phyloP scores from a whole-genome alignment of 257 asterid genomes.

The Fraxinus americana region DNA sequence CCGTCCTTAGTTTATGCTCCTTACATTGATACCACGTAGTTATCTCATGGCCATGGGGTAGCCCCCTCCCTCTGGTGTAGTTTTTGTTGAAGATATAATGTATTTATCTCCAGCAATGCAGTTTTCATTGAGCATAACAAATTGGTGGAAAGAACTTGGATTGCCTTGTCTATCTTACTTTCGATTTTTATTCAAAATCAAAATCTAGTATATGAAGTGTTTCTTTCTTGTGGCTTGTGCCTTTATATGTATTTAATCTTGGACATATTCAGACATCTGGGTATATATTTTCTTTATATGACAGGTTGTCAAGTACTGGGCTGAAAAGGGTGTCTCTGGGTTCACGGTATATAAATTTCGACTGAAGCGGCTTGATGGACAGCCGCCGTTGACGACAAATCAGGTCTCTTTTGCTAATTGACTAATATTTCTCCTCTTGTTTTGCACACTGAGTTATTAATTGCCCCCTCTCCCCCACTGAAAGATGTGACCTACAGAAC shows the following conservation, averaged over 20 bases:
- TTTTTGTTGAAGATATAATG: too few relatives aligned
- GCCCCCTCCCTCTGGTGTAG: too few relatives aligned
- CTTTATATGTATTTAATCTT: background rate
- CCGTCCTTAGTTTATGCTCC: background rate
- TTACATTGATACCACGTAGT: background rate
- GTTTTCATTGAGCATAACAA: background rate
- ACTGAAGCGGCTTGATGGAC: slow-evolving; percentile 70
- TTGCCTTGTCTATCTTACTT: background rate
- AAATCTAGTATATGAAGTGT: background rate
- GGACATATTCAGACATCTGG: background rate
- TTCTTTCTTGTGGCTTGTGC: background rate
- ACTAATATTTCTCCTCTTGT: background rate
- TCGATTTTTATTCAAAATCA: background rate
- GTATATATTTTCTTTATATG: slow-evolving; percentile 17
- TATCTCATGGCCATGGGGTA: background rate
- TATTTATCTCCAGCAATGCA: background rate
- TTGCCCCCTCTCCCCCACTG: background rate
- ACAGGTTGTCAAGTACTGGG: slow-evolving; percentile 80
- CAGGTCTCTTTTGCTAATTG: slow-evolving; percentile 46
- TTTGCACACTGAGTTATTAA: background rate
- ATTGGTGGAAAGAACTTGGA: background rate
- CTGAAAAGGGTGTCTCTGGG: slow-evolving; percentile 84
- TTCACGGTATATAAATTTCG: slow-evolving; percentile 72
- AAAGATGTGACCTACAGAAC: background rate
- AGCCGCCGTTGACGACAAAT: slow-evolving; percentile 74